These are phyloP conservation scores for Colletotrichum musicola DNA, from an alignment of 2,329 filamentous ascomycete genomes.

Conservation along the genomic window DNA sequence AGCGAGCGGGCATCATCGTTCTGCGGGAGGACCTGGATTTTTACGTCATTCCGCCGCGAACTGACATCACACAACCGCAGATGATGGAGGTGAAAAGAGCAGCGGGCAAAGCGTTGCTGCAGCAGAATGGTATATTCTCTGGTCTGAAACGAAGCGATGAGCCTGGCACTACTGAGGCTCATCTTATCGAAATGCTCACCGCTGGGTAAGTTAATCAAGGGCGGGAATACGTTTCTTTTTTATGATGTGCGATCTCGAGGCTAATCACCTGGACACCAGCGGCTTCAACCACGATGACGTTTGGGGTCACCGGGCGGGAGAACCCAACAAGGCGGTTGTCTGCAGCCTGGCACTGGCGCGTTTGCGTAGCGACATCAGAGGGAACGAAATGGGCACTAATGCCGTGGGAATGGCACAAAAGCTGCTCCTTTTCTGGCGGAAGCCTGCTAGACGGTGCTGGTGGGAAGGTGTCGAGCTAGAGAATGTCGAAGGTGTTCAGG, in stretches of 20 bases:
- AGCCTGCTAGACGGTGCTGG: slow-evolving; percentile 96
- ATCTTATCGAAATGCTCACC: slow-evolving; percentile 99
- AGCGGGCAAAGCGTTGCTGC: slow-evolving; percentile 85
- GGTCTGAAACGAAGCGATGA: slow-evolving; percentile 96
- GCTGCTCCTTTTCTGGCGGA: slow-evolving; percentile 96
- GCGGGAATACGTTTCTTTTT: background rate
- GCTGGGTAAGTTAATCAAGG: slow-evolving; percentile 79
- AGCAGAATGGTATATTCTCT: slow-evolving; percentile 95
- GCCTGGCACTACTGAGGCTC: slow-evolving; percentile 94
- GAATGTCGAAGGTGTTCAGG: slow-evolving; percentile 89
- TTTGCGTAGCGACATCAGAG: slow-evolving; percentile 90
- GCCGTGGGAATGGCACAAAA: slow-evolving; percentile 99
- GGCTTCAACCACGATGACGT: slow-evolving; percentile 96
- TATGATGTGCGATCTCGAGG: slow-evolving; percentile 5
- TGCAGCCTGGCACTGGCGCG: slow-evolving; percentile 95
- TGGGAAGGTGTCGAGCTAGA: slow-evolving; percentile 98
- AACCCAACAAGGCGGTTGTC: slow-evolving; percentile 98
- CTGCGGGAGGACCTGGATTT: slow-evolving; percentile 97
- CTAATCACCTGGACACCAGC: slow-evolving; percentile 59
- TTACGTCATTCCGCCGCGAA: slow-evolving; percentile 90
- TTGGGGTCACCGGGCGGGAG: slow-evolving; percentile 97
- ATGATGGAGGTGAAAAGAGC: slow-evolving; percentile 98
- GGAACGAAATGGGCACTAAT: slow-evolving; percentile 79
- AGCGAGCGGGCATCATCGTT: slow-evolving; percentile 96
- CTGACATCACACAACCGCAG: slow-evolving; percentile 86